These are phyloP conservation scores for Parathielavia appendiculata DNA, from an alignment of 495 filamentous ascomycete genomes.

Conservation along the genomic window DNA sequence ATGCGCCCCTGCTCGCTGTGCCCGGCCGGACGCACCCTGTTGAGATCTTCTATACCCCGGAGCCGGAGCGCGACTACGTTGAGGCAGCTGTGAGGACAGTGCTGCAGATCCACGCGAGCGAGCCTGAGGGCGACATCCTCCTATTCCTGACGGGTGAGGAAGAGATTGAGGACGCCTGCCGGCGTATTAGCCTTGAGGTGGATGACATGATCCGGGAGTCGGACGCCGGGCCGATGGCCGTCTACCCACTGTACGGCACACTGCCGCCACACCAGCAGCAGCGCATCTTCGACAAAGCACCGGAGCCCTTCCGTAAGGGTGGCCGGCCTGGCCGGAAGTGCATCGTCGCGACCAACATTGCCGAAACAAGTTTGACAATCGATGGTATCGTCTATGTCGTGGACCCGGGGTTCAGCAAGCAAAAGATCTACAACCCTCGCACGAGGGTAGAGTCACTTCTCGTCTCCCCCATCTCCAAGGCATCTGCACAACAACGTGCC, in stretches of 20 bases:
- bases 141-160: conserved; percentile 98
- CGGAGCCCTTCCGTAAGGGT: conserved; percentile 61
- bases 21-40: conserved; percentile 95
- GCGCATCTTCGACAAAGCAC: conserved; percentile 86
- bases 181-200: conserved; percentile 83
- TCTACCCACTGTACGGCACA: conserved; percentile 92
- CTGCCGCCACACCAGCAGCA: conserved; percentile 91
- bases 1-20: conserved; percentile 88
- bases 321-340: conserved; percentile 89
- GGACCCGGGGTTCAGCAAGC: conserved; percentile 97
- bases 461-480: conserved; percentile 94
- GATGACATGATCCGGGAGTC: conserved; percentile 88
- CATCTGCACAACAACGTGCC: conserved; percentile 95
- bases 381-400: conserved; percentile 99
- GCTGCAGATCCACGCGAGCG: conserved; percentile 89
- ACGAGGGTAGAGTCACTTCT: conserved; percentile 93
- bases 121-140: conserved; percentile 90
- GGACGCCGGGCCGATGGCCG: conserved; percentile 80
- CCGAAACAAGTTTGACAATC: conserved; percentile 94
- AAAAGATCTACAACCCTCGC: conserved; percentile 98
- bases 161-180: conserved; percentile 94
- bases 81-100: conserved; percentile 93
- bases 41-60: conserved; percentile 96
- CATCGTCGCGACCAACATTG: conserved; percentile 96
- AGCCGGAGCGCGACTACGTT: conserved; percentile 94